phyloP scores from a whole-genome alignment of 805 yeast species.

The Candida tibetensis region DNA sequence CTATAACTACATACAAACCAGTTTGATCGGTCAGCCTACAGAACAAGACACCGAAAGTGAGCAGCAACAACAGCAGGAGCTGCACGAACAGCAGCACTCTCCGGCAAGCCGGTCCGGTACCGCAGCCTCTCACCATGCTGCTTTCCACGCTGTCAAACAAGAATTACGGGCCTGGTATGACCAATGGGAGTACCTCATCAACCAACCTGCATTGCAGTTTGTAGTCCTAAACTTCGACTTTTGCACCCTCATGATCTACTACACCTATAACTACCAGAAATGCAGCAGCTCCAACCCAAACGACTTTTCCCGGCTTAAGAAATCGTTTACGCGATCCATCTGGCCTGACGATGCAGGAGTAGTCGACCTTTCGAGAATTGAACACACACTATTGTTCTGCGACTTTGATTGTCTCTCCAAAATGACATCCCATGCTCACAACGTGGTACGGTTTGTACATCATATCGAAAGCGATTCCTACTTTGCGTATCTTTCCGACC shows the following conservation, averaged over 20 bases:
- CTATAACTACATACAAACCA: conserved; percentile 53
- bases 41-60: no score
- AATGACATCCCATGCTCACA: conserved; percentile 41
- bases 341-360: neutral
- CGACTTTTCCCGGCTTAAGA: no score
- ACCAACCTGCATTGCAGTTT: conserved; percentile 71
- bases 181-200: conserved; percentile 67
- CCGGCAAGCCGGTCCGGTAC: neutral
- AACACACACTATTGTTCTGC: conserved; percentile 21
- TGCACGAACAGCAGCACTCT: no score
- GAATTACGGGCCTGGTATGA: conserved; percentile 61
- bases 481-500: conserved; percentile 71
- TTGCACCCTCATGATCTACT: conserved; percentile 50
- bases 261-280: conserved; percentile 27
- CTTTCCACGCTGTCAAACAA: conserved; percentile 35
- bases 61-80: no score
- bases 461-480: conserved; percentile 49
- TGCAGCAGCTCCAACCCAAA: no score
- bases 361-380: conserved; percentile 21
- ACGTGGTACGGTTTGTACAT: conserved; percentile 41
- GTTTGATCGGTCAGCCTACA: conserved; percentile 2
- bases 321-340: no score
- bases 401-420: conserved; percentile 27
- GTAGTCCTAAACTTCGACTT: conserved; percentile 70
- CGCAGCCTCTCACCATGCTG: conserved; percentile 9